Evolutionary conservation across 306 rosid species (phyloP).

Genomic region (Cicer judaicum): DNA sequence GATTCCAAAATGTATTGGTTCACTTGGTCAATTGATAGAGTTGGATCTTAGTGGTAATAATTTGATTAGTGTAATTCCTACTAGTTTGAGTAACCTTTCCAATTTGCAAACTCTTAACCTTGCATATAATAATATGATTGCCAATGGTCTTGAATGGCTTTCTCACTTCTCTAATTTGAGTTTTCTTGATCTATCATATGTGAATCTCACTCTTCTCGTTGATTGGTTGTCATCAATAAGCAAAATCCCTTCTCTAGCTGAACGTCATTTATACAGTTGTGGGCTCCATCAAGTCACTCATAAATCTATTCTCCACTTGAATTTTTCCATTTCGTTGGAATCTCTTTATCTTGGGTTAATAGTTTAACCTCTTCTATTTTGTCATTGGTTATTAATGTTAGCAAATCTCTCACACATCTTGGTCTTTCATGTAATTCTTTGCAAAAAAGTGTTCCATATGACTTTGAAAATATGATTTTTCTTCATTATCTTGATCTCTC

Average conservation of each 20-base stretch:
- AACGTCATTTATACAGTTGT: neutral
- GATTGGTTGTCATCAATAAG: conserved; percentile 38
- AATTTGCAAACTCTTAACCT: conserved; percentile 30
- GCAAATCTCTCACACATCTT: conserved; percentile 13
- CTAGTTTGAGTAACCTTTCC: conserved; percentile 25
- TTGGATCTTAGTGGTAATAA: neutral
- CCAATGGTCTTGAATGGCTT: conserved; percentile 41
- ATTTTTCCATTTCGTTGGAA: conserved; percentile 34
- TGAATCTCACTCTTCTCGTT: neutral
- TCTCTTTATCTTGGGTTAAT: neutral
- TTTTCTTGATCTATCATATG: neutral
- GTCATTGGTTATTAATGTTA: conserved; percentile 35
- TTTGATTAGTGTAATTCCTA: conserved; percentile 7
- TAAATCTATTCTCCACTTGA: neutral
- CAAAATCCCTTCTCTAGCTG: neutral
- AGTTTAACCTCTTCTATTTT: neutral
- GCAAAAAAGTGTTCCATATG: no score
- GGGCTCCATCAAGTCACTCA: conserved; percentile 11
- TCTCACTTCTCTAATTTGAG: conserved; percentile 42
- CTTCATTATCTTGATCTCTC: conserved; percentile 7
- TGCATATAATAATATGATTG: rapidly evolving
- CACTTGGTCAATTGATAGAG: conserved; percentile 30
- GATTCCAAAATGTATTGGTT: conserved; percentile 46
- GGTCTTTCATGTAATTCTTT: no score
- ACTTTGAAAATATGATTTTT: no score